A percentile compares a stretch with the other conserved stretches of the same genome.
These are phyloP conservation scores for Castanea sativa DNA, from an alignment of 306 rosid genomes.

Conservation along the genomic window DNA sequence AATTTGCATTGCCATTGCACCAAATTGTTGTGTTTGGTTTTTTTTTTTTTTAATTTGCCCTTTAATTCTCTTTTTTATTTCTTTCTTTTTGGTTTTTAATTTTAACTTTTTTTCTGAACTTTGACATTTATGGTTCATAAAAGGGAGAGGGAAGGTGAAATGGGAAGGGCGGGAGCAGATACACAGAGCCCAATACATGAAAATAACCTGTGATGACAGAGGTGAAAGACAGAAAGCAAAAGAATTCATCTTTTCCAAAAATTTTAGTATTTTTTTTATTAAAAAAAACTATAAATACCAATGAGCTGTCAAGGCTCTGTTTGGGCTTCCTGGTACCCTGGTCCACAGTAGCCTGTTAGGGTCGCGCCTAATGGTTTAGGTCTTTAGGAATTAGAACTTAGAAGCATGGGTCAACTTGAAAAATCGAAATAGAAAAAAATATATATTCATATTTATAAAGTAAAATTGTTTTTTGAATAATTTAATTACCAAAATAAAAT, in stretches of 20 bases:
- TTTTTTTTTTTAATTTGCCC: too few species aligned
- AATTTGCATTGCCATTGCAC: too few species aligned
- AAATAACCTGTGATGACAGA: conserved; percentile 20
- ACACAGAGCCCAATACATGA: conserved; percentile 18
- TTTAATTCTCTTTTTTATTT: neutral
- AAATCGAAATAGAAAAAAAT: too few species aligned
- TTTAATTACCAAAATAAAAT: too few species aligned
- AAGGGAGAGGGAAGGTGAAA: neutral
- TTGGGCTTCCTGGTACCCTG: neutral
- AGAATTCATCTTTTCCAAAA: neutral
- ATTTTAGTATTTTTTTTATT: too few species aligned
- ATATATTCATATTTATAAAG: too few species aligned
- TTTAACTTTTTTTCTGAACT: neutral
- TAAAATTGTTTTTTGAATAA: too few species aligned
- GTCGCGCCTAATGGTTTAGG: neutral
- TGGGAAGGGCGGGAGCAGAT: conserved; percentile 4
- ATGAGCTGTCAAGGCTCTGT: neutral
- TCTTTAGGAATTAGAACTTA: too few species aligned
- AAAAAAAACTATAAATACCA: neutral
- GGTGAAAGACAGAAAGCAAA: conserved; percentile 22
- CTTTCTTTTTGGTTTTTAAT: neutral
- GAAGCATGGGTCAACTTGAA: too few species aligned
- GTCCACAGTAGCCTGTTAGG: neutral
- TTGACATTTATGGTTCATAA: neutral
- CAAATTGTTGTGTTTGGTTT: too few species aligned